Base-by-base conservation (phyloP, 768 basidiomycete genomes). In the Postia placenta region DNA sequence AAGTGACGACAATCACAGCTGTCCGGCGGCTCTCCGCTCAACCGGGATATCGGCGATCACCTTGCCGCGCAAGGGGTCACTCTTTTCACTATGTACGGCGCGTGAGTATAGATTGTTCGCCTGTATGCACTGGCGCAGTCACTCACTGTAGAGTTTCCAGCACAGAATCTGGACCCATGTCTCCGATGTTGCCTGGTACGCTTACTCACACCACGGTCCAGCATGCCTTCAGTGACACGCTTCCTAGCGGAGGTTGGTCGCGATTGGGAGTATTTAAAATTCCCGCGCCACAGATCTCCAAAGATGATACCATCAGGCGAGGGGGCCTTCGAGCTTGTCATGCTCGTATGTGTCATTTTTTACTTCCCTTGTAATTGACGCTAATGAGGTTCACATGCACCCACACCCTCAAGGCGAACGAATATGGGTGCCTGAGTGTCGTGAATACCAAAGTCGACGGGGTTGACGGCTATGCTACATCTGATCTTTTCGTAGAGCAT, bases 401-500 rank as follows among this genome's bases (percentile, higher is more conserved):
- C 30, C 15, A 36, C 28, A n/a, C n/a, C n/a, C n/a, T n/a, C n/a
- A n/a, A 44, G 49, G 30, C 42, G 17, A 44, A 37, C 33, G 38
- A 40, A 17, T 30, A 19, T 12, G 28, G 15, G 11, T 23, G 19
- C 23, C 60, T 52, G 6, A 48, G 46, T 19, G 62, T 71, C 2
- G 30, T 62, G 37, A 73, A 74, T 49, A 66, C 60, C 7, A 49
- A 52, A 26, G 52, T 66, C 1, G 59, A 68, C 19, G 67, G 64
- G 11, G 48, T 55, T 2, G 51, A 54, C 3, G 68, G 62, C 0
- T 74, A 69, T 50, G 64, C 69, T n/a, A 73, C 71, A 0, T 66
- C 60, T 26, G 74, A 75, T 48, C 61, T 76, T 0, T 45, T 77
- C 11, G 43, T 66, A 19, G 66, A 56, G 5, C 74, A 78, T 56